phyloP scores from a whole-genome alignment of 345 rosid genomes.

The Lepidium didymum region DNA sequence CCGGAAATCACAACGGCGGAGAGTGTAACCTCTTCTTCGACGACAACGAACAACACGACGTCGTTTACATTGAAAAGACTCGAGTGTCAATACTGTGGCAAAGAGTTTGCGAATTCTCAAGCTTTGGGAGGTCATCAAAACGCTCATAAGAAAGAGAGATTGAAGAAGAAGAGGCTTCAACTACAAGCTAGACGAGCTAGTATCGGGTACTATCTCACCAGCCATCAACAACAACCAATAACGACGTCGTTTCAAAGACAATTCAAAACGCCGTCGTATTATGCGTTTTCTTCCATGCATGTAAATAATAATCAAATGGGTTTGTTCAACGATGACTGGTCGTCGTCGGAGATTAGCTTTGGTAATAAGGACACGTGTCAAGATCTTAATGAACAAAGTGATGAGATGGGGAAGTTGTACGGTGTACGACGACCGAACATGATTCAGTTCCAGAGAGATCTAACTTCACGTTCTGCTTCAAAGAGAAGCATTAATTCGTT shows the following conservation, averaged over 20 bases:
- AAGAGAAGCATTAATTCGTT: conserved; percentile 45
- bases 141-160: conserved; percentile 95
- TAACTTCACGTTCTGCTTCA: conserved; percentile 23
- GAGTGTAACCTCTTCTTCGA: conserved; percentile 64
- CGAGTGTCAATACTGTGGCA: conserved; percentile 86
- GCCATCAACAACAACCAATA: conserved; percentile 22
- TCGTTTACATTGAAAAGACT: conserved; percentile 44
- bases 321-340: conserved; percentile 23
- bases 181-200: conserved; percentile 82
- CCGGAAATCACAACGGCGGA: conserved; percentile 32
- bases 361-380: conserved; percentile 29
- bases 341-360: conserved; percentile 62
- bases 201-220: conserved; percentile 52
- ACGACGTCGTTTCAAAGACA: conserved; percentile 32
- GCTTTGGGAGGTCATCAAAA: conserved; percentile 98
- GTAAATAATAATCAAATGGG: conserved; percentile 18
- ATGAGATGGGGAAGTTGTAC: conserved; percentile 32
- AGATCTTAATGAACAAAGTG: conserved; percentile 31
- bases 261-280: conserved; percentile 31
- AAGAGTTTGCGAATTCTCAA: conserved; percentile 90
- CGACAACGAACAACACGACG: conserved; percentile 38
- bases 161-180: conserved; percentile 85
- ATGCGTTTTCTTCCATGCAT: conserved; percentile 28
- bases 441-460: conserved; percentile 30
- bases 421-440: conserved; percentile 29